These are phyloP conservation scores for Dalbergia cultrata DNA, from an alignment of 306 rosid species.

Conservation along the genomic window DNA sequence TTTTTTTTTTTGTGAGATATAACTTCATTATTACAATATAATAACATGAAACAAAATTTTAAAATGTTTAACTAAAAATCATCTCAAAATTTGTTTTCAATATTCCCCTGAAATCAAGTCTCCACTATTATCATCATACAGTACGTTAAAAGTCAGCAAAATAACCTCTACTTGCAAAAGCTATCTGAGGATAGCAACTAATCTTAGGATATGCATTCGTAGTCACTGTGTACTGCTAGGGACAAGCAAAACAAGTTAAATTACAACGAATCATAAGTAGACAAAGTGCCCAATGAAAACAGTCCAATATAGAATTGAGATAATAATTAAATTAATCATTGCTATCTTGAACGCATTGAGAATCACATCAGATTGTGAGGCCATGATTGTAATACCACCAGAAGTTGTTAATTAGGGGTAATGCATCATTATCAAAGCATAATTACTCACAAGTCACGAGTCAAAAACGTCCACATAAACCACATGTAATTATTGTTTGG, in stretches of 20 bases:
- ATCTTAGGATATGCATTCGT: not conserved
- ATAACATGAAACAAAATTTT: too few species aligned
- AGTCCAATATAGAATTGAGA: not conserved
- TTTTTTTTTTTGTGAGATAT: too few species aligned
- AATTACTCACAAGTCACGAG: constrained; percentile 44
- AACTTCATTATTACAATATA: too few species aligned
- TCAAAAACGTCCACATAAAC: constrained; percentile 35
- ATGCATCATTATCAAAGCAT: constrained; percentile 56
- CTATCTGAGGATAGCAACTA: not conserved
- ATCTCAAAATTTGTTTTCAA: too few species aligned
- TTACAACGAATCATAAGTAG: constrained; percentile 1
- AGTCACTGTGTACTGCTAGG: constrained; percentile 22
- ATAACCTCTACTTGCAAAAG: not conserved
- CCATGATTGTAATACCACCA: not conserved
- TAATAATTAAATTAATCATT: not conserved
- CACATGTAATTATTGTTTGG: not conserved
- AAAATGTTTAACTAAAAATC: too few species aligned
- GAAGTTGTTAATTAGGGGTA: not conserved
- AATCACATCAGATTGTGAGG: not conserved
- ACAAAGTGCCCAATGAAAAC: constrained; percentile 28
- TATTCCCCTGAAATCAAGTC: not conserved
- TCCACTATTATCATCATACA: not conserved
- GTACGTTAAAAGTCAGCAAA: too few species aligned
- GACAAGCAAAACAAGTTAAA: constrained; percentile 13
- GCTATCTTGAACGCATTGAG: not conserved